A percentile compares a stretch with the other conserved stretches of the same genome.
These are phyloP conservation scores for Phytophthora cactorum DNA, from an alignment of 352 stramenopile species.

Conservation along the genomic window DNA sequence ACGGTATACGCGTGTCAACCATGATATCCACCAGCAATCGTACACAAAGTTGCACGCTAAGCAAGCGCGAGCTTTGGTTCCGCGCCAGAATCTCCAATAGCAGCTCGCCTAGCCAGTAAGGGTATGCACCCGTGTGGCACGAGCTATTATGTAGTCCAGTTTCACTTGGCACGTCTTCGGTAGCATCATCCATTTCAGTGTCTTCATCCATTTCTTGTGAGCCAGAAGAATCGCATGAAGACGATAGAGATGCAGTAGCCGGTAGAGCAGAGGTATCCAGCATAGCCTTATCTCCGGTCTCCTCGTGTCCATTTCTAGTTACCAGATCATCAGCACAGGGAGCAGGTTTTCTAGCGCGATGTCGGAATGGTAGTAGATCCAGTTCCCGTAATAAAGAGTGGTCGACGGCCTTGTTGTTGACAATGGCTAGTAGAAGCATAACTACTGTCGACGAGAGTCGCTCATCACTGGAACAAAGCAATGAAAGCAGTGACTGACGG, in stretches of 20 bases:
- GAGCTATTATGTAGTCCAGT: conserved; percentile 7
- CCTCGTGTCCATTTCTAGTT: neutral
- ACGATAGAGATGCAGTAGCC: conserved; percentile 30
- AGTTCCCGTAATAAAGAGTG: conserved; percentile 70
- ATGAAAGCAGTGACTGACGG: conserved; percentile 62
- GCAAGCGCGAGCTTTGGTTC: conserved; percentile 56
- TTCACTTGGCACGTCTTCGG: conserved; percentile 10
- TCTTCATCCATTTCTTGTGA: conserved; percentile 28
- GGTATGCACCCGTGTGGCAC: conserved; percentile 34
- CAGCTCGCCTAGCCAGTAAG: conserved; percentile 60
- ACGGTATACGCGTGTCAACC: conserved; percentile 36
- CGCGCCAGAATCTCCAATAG: conserved; percentile 52
- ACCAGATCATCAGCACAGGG: neutral
- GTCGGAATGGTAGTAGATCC: conserved; percentile 59
- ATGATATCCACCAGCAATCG: conserved; percentile 67
- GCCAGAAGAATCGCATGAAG: conserved; percentile 27
- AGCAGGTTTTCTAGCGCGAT: conserved; percentile 36
- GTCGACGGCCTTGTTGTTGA: conserved; percentile 72
- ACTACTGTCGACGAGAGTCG: conserved; percentile 63
- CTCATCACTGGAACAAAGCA: conserved; percentile 72
- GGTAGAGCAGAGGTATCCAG: conserved; percentile 12
- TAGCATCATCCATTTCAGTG: conserved; percentile 11
- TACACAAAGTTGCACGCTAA: conserved; percentile 60
- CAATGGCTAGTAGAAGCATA: conserved; percentile 63
- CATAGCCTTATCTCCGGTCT: conserved; percentile 9